Percentiles rank a stretch among this genome's conserved stretches.
phyloP scores from a whole-genome alignment of 2,329 filamentous ascomycete species.

The Colletotrichum australisinense region DNA sequence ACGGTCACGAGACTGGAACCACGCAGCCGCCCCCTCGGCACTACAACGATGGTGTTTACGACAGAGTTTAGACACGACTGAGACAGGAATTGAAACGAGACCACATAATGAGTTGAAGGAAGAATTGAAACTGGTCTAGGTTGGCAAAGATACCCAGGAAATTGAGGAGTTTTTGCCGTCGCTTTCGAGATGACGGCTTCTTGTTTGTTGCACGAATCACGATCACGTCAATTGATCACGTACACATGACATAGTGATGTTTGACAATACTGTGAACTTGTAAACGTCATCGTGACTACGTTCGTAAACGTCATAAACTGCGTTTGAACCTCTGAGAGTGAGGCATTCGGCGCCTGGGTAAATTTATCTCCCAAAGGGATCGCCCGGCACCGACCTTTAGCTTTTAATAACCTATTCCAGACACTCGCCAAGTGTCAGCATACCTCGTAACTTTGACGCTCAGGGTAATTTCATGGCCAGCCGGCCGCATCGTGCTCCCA shows the following conservation, averaged over 20 bases:
- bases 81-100: slow-evolving; percentile 1
- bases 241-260: background rate
- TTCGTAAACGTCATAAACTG: background rate
- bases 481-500: slow-evolving; percentile 38
- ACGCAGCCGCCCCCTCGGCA: slow-evolving; percentile 41
- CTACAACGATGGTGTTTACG: slow-evolving; percentile 53
- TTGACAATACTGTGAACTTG: background rate
- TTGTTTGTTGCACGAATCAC: too few relatives aligned
- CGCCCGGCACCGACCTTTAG: background rate
- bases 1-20: slow-evolving; percentile 28
- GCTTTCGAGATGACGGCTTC: background rate
- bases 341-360: background rate
- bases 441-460: background rate
- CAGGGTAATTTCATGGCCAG: slow-evolving; percentile 26
- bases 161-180: background rate
- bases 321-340: background rate
- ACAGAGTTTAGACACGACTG: slow-evolving; percentile 33
- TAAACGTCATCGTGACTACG: background rate
- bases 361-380: background rate
- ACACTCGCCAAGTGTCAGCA: slow-evolving; percentile 32
- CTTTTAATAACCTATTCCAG: slow-evolving; percentile 29
- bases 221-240: background rate
- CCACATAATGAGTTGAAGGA: slow-evolving; percentile 30
- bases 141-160: slow-evolving; percentile 29
- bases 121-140: background rate